Evolutionary conservation across 2,329 filamentous ascomycete genomes (phyloP).

Genomic region (Colletotrichum karsti): DNA sequence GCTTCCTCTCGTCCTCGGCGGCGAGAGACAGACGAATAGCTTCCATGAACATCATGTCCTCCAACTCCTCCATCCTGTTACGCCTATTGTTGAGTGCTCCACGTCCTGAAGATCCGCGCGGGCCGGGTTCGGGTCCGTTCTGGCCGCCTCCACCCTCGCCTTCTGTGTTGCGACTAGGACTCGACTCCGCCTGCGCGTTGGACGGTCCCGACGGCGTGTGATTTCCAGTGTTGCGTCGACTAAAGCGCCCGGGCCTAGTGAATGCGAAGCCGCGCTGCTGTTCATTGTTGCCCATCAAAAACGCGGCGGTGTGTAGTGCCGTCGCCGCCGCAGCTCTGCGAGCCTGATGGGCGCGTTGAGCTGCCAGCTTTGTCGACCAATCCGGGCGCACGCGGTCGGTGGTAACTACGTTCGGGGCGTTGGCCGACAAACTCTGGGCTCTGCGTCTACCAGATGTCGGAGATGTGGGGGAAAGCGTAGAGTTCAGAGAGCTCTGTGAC

Average conservation of each 20-base stretch:
- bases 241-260: constrained; percentile 57
- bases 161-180: constrained; percentile 35
- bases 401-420: constrained; percentile 85
- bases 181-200: constrained; percentile 40
- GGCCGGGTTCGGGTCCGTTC: constrained; percentile 42
- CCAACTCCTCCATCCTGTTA: constrained; percentile 81
- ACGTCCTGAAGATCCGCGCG: constrained; percentile 40
- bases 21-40: constrained; percentile 91
- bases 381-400: constrained; percentile 94
- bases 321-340: constrained; percentile 92
- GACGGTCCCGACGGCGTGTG: constrained; percentile 35
- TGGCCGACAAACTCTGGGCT: constrained; percentile 77
- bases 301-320: constrained; percentile 92
- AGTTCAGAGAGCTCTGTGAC: constrained; percentile 82
- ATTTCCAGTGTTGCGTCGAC: constrained; percentile 61
- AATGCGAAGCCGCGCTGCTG: constrained; percentile 57
- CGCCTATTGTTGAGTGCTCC: constrained; percentile 41
- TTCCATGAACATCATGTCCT: constrained; percentile 99
- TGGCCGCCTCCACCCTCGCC: constrained; percentile 36
- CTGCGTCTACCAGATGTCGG: constrained; percentile 51
- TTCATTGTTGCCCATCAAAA: constrained; percentile 78
- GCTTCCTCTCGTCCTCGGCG: constrained; percentile 91
- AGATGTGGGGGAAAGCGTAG: constrained; percentile 54
- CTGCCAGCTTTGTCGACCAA: constrained; percentile 89
- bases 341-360: constrained; percentile 85